Evolutionary conservation across 2,329 filamentous ascomycete species (phyloP).

Genomic region (Diatrype stigma): DNA sequence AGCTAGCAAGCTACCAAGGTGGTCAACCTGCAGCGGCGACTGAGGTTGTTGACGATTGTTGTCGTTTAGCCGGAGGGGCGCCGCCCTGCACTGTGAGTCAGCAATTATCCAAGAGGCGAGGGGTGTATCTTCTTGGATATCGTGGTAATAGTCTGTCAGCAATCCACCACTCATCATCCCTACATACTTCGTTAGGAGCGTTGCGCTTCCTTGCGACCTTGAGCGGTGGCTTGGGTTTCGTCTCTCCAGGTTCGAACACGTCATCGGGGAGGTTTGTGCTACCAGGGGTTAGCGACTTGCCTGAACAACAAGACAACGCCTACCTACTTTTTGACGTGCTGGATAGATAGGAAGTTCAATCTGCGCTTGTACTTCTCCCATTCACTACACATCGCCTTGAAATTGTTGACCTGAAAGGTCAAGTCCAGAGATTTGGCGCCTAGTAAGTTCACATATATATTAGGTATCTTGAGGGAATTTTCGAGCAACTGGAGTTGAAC

Average conservation of each 20-base stretch:
- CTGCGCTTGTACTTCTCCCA: slow-evolving; percentile 73
- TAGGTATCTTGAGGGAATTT: slow-evolving; percentile 15
- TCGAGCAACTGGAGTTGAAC: slow-evolving; percentile 13
- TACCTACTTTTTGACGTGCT: slow-evolving; percentile 80
- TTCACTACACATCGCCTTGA: slow-evolving; percentile 74
- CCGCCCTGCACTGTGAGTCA: slow-evolving; percentile 23
- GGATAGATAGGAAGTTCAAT: slow-evolving; percentile 74
- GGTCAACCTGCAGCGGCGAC: slow-evolving; percentile 26
- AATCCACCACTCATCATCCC: slow-evolving; percentile 19
- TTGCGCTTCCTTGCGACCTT: slow-evolving; percentile 49
- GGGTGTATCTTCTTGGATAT: slow-evolving; percentile 10
- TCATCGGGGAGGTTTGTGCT: slow-evolving; percentile 88
- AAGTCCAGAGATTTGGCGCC: slow-evolving; percentile 70
- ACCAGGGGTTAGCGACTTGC: slow-evolving; percentile 16
- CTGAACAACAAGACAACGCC: not conserved
- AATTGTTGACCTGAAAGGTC: slow-evolving; percentile 77
- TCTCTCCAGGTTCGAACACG: slow-evolving; percentile 78
- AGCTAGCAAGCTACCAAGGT: not conserved
- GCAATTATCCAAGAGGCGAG: slow-evolving; percentile 11
- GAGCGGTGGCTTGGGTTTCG: slow-evolving; percentile 55
- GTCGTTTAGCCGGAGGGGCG: slow-evolving; percentile 29
- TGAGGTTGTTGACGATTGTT: slow-evolving; percentile 21
- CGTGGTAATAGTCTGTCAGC: slow-evolving; percentile 15
- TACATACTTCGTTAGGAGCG: slow-evolving; percentile 35
- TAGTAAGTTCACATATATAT: slow-evolving; percentile 34